Percentiles rank a stretch among this genome's conserved stretches.
These are phyloP conservation scores for Keithomyces neogunnii DNA, from an alignment of 2,329 filamentous ascomycete species.

Conservation along the genomic window DNA sequence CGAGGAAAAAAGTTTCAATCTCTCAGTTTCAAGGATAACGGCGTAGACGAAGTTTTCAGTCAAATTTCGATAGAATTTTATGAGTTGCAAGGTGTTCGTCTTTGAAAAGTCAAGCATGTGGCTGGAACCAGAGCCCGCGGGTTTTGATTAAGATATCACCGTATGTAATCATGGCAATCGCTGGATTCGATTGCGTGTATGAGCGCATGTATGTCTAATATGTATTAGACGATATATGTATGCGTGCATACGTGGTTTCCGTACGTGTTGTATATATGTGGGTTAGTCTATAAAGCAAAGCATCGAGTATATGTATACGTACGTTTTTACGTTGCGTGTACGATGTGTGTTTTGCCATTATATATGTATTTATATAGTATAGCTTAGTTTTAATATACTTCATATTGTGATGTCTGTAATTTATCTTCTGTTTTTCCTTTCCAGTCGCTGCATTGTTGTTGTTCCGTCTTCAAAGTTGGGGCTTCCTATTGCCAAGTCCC, in stretches of 20 bases:
- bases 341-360: not conserved
- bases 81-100: slow-evolving; percentile 4
- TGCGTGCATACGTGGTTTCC: not conserved
- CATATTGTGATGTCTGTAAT: no score
- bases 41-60: slow-evolving; percentile 4
- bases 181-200: slow-evolving; percentile 7
- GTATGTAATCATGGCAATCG: slow-evolving; percentile 1
- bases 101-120: not conserved
- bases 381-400: no score
- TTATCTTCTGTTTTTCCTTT: no score
- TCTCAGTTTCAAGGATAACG: not conserved
- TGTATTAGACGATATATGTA: not conserved
- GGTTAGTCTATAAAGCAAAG: not conserved
- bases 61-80: slow-evolving; percentile 1
- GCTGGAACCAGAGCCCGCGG: not conserved
- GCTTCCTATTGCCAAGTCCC: no score
- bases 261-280: not conserved
- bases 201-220: not conserved
- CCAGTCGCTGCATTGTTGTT: no score
- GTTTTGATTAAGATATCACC: not conserved
- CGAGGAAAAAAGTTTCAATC: not conserved
- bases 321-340: slow-evolving; percentile 1
- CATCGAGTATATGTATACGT: not conserved
- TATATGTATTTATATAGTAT: no score
- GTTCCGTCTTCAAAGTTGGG: no score